Evolutionary conservation across 176 grass and related monocot genomes (phyloP).

Genomic region (Bonia amplexicaulis): DNA sequence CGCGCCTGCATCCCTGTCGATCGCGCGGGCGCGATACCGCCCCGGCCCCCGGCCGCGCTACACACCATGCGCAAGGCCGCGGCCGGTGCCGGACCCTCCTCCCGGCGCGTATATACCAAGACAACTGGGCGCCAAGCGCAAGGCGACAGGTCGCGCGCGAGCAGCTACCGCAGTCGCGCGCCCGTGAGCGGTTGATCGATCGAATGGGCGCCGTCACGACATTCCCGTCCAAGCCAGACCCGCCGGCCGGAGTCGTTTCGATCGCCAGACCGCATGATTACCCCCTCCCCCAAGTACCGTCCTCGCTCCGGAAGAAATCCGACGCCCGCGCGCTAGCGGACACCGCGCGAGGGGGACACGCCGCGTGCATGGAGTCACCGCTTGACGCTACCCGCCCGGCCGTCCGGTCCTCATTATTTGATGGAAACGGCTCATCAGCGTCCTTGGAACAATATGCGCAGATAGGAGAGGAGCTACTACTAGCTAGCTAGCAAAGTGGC

Average conservation of each 20-base stretch:
- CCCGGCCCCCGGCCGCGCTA: not conserved
- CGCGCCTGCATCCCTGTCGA: not conserved
- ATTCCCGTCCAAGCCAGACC: not conserved
- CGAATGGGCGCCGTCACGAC: not conserved
- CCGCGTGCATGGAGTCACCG: slow-evolving; percentile 1
- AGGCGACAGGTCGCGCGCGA: slow-evolving; percentile 25
- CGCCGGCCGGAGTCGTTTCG: not conserved
- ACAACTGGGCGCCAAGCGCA: slow-evolving; percentile 48
- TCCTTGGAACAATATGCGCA: not conserved
- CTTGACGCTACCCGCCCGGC: slow-evolving; percentile 1
- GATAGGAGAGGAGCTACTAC: not conserved
- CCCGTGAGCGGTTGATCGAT: not conserved
- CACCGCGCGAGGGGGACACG: not conserved
- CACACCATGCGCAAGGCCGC: not conserved
- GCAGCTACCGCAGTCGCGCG: not conserved
- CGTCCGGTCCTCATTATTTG: slow-evolving; percentile 18
- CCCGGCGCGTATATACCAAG: slow-evolving; percentile 17
- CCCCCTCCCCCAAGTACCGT: slow-evolving; percentile 16
- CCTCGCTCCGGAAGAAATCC: not conserved
- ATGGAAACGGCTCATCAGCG: not conserved
- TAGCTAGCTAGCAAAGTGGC: not conserved
- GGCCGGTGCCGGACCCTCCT: not conserved
- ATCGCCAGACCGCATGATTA: slow-evolving; percentile 46
- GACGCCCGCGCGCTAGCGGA: not conserved
- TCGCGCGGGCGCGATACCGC: not conserved